Percentiles rank a stretch among this genome's conserved stretches.
Evolutionary conservation across 1,284 basidiomycete genomes (phyloP).

Genomic region (Sporisorium scitamineum): DNA sequence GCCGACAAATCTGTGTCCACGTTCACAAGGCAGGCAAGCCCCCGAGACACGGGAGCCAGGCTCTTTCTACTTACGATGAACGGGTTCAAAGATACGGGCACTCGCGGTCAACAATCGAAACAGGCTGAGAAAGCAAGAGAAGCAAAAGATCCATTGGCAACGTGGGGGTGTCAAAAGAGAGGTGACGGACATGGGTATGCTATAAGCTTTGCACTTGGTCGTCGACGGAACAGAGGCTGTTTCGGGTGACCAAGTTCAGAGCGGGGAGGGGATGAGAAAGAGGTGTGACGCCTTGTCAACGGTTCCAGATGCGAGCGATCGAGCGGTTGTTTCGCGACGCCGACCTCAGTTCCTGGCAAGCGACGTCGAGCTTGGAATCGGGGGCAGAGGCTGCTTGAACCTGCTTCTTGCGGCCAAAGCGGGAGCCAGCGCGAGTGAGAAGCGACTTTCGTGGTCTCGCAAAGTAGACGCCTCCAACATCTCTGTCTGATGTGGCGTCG

Average conservation of each 20-base stretch:
- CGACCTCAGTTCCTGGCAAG: constrained; percentile 4
- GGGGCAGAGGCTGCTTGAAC: background rate
- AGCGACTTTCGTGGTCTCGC: constrained; percentile 20
- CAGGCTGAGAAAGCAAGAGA: background rate
- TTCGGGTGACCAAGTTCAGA: background rate
- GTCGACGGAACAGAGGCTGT: background rate
- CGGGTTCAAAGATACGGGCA: background rate
- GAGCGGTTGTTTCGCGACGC: constrained; percentile 13
- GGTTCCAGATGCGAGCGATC: constrained; percentile 28
- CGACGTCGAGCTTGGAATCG: constrained; percentile 4
- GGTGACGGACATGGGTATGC: background rate
- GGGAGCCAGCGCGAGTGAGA: constrained; percentile 23
- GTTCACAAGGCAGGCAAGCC: background rate
- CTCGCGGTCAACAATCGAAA: background rate
- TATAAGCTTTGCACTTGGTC: background rate
- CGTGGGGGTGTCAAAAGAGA: constrained; percentile 7
- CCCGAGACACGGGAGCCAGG: background rate
- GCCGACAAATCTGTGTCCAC: background rate
- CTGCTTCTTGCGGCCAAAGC: constrained; percentile 24
- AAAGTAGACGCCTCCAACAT: constrained; percentile 33
- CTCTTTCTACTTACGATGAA: background rate
- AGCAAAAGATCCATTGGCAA: background rate
- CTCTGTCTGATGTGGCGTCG: constrained; percentile 21
- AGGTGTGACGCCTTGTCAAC: background rate
- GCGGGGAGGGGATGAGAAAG: too few relatives aligned